Conservation (phyloP, 2,329 filamentous ascomycete genomes). For the Berkeleyomyces basicola region DNA sequence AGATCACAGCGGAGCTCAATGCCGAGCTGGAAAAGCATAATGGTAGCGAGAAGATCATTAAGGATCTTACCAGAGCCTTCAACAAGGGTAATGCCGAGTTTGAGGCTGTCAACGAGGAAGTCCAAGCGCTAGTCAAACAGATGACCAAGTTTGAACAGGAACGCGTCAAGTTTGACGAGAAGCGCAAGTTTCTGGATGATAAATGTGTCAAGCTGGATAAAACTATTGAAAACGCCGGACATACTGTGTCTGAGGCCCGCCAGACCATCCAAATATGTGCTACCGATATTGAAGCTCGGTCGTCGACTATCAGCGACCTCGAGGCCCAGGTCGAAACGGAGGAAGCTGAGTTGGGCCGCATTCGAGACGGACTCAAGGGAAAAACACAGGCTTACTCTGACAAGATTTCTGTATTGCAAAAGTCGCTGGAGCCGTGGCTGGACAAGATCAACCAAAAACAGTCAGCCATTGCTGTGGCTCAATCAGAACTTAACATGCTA, state of each 20-base stretch:
- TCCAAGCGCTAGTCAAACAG: slow-evolving; percentile 66
- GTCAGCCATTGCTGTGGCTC: slow-evolving; percentile 81
- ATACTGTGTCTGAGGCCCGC: slow-evolving; percentile 55
- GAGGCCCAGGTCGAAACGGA: slow-evolving; percentile 63
- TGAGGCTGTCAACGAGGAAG: slow-evolving; percentile 65
- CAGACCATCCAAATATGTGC: slow-evolving; percentile 63
- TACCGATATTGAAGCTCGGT: slow-evolving; percentile 61
- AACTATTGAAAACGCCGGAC: slow-evolving; percentile 59
- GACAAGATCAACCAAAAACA: slow-evolving; percentile 95
- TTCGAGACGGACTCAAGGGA: slow-evolving; percentile 76
- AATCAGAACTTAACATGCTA: slow-evolving; percentile 86
- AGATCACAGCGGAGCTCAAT: slow-evolving; percentile 76
- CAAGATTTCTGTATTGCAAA: slow-evolving; percentile 81
- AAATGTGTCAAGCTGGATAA: slow-evolving; percentile 96
- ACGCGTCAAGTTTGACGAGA: slow-evolving; percentile 92
- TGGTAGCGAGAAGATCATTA: slow-evolving; percentile 79
- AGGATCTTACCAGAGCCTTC: slow-evolving; percentile 71
- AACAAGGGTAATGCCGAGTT: slow-evolving; percentile 69
- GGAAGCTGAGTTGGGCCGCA: slow-evolving; percentile 65
- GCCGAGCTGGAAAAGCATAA: slow-evolving; percentile 82
- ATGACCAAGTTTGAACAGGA: slow-evolving; percentile 91
- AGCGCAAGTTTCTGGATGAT: slow-evolving; percentile 77
- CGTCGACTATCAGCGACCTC: slow-evolving; percentile 55
- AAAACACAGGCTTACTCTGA: slow-evolving; percentile 94
- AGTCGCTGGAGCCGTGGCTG: slow-evolving; percentile 87